These are phyloP conservation scores for Boletus pseudopeckii DNA, from an alignment of 768 basidiomycete genomes.

Conservation along the genomic window DNA sequence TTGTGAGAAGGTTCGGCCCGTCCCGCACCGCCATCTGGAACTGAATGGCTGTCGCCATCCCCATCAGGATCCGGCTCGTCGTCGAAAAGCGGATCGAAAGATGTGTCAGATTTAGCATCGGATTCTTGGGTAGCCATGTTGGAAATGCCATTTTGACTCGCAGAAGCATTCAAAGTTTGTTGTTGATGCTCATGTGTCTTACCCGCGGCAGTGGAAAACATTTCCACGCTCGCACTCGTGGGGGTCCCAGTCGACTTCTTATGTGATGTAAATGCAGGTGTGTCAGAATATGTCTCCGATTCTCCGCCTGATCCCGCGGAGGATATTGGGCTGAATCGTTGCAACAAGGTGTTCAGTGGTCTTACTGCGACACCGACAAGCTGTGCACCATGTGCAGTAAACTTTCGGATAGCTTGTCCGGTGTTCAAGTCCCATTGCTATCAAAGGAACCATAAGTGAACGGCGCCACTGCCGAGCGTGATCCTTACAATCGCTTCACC, in stretches of 20 bases:
- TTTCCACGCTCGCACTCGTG: slow-evolving; percentile 24
- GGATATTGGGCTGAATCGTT: slow-evolving; percentile 25
- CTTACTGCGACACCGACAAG: slow-evolving; percentile 77
- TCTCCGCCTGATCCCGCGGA: slow-evolving; percentile 25
- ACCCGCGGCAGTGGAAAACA: slow-evolving; percentile 12
- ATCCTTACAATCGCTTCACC: slow-evolving; percentile 75
- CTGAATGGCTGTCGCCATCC: slow-evolving; percentile 31
- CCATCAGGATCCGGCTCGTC: slow-evolving; percentile 69
- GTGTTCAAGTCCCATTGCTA: slow-evolving; percentile 99
- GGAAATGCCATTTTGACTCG: slow-evolving; percentile 24
- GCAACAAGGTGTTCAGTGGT: slow-evolving; percentile 47
- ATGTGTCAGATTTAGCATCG: slow-evolving; percentile 74
- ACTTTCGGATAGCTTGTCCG: slow-evolving; percentile 72
- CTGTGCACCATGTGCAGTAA: slow-evolving; percentile 80
- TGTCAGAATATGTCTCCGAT: slow-evolving; percentile 16
- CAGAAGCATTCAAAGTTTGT: slow-evolving; percentile 17
- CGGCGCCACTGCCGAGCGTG: not conserved
- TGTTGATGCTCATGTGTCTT: slow-evolving; percentile 17
- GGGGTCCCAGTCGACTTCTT: slow-evolving; percentile 13
- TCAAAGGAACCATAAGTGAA: slow-evolving; percentile 6
- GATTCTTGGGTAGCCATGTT: slow-evolving; percentile 35
- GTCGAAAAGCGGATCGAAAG: slow-evolving; percentile 88
- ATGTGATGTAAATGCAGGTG: slow-evolving; percentile 2
- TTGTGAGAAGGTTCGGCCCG: slow-evolving; percentile 16
- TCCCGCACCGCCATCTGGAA: slow-evolving; percentile 17